Evolutionary conservation across 257 asterid genomes (phyloP).

Genomic region (Datura wrightii): DNA sequence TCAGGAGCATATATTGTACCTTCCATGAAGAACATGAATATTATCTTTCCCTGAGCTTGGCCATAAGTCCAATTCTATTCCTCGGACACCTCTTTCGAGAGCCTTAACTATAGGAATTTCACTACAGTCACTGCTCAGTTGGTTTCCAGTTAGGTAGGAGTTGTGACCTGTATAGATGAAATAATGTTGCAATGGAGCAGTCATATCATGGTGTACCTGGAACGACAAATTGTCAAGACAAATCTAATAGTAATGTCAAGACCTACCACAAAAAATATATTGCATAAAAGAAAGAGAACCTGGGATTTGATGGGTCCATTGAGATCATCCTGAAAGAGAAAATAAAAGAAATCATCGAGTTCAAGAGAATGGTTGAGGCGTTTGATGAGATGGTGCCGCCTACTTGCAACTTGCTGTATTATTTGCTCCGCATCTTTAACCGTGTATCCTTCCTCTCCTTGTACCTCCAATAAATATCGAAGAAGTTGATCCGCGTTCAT

Average conservation of each 20-base stretch:
- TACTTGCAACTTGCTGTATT: constrained; percentile 56
- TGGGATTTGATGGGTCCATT: constrained; percentile 72
- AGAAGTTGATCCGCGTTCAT: constrained; percentile 75
- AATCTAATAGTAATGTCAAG: neutral
- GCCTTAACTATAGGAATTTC: constrained; percentile 80
- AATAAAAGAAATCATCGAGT: constrained; percentile 83
- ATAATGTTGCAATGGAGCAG: constrained; percentile 94
- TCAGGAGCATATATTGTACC: constrained; percentile 60
- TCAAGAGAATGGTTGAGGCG: constrained; percentile 44
- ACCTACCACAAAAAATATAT: neutral
- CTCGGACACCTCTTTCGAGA: constrained; percentile 88
- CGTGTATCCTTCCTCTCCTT: constrained; percentile 61
- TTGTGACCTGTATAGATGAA: constrained; percentile 95
- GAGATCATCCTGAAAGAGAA: constrained; percentile 78
- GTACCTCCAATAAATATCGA: constrained; percentile 66
- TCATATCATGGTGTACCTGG: constrained; percentile 98
- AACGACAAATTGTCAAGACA: constrained; percentile 41
- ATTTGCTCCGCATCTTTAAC: constrained; percentile 60
- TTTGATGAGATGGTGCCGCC: constrained; percentile 58
- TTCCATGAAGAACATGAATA: constrained; percentile 92
- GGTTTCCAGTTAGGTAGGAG: constrained; percentile 94
- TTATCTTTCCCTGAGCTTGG: constrained; percentile 81
- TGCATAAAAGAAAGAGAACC: constrained; percentile 43
- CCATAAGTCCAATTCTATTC: constrained; percentile 93
- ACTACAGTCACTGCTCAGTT: constrained; percentile 88